A percentile compares a stretch with the other conserved stretches of the same genome.
These are phyloP conservation scores for Aspergillus chevalieri DNA, from an alignment of 2,329 filamentous ascomycete genomes.

Conservation along the genomic window DNA sequence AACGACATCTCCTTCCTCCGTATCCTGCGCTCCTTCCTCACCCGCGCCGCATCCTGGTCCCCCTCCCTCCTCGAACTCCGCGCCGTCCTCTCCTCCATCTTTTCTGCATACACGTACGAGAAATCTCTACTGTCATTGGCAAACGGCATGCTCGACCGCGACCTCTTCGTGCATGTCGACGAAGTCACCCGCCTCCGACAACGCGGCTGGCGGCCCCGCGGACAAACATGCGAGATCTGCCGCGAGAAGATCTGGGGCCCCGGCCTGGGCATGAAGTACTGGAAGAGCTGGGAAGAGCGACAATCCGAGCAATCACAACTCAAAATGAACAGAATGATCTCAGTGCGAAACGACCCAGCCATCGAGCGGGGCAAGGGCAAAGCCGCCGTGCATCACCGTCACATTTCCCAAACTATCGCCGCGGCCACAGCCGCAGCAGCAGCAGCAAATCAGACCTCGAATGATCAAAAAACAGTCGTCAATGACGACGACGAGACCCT, in stretches of 20 bases:
- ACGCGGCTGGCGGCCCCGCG: slow-evolving; percentile 80
- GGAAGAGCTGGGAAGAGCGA: slow-evolving; percentile 71
- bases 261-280: slow-evolving; percentile 69
- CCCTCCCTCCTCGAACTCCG: slow-evolving; percentile 84
- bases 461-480: background rate
- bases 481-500: background rate
- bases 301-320: slow-evolving; percentile 29
- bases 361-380: slow-evolving; percentile 35
- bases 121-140: slow-evolving; percentile 80
- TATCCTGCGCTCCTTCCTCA: slow-evolving; percentile 81
- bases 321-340: slow-evolving; percentile 23
- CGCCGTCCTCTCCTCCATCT: slow-evolving; percentile 78
- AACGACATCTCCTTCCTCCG: slow-evolving; percentile 74
- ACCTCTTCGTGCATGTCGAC: slow-evolving; percentile 76
- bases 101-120: slow-evolving; percentile 92
- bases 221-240: slow-evolving; percentile 84
- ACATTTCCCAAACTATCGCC: background rate
- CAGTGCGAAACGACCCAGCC: slow-evolving; percentile 22
- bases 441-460: background rate
- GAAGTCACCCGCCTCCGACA: slow-evolving; percentile 69
- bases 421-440: background rate
- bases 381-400: slow-evolving; percentile 17
- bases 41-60: slow-evolving; percentile 70
- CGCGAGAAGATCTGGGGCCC: slow-evolving; percentile 81
- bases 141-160: slow-evolving; percentile 79